Evolutionary conservation across 225 moss, liverwort and hornwort genomes (phyloP).

Genomic region (Thuidium tamariscinum): DNA sequence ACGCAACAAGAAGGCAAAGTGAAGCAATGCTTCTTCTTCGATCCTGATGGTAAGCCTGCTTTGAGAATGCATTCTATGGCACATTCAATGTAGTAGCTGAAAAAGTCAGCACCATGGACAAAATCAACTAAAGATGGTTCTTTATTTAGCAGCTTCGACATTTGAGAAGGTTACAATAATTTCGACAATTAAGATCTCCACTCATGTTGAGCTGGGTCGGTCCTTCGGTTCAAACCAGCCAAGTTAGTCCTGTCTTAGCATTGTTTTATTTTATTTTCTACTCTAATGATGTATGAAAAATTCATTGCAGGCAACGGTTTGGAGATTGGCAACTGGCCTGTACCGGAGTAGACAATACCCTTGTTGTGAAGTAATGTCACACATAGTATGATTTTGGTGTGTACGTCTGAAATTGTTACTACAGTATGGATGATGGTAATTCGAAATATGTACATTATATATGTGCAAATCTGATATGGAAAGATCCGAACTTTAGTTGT

Average conservation of each 20-base stretch:
- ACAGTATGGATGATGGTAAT: neutral
- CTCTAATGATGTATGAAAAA: neutral
- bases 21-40: constrained; percentile 92
- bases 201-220: neutral
- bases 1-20: constrained; percentile 73
- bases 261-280: too few species aligned
- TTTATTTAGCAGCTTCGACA: neutral
- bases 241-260: neutral
- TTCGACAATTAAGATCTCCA: neutral
- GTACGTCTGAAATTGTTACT: neutral
- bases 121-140: neutral
- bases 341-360: constrained; percentile 2
- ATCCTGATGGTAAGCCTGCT: constrained; percentile 63
- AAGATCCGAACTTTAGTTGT: neutral
- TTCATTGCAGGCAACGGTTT: constrained; percentile 51
- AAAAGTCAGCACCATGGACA: neutral
- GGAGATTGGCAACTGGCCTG: constrained; percentile 58
- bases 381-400: neutral
- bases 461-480: neutral
- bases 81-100: neutral
- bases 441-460: neutral
- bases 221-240: neutral
- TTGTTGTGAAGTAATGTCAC: neutral
- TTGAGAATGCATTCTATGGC: neutral
- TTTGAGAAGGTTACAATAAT: neutral